phyloP scores from a whole-genome alignment of 352 stramenopile species.

The Aphanomyces astaci region DNA sequence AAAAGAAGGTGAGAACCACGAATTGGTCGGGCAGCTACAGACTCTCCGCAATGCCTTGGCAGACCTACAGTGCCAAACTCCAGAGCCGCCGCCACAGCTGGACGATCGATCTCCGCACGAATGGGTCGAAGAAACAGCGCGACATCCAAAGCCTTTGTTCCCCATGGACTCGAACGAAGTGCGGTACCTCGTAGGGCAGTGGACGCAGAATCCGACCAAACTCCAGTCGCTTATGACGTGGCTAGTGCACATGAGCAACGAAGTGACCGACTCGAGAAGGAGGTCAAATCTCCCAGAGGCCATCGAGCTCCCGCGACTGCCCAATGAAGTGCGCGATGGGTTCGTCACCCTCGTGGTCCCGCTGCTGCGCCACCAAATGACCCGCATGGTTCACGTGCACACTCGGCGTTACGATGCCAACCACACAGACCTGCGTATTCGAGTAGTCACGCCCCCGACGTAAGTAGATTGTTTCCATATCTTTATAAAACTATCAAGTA shows the following conservation, averaged over 20 bases:
- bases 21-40: not conserved
- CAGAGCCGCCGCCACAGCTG: not conserved
- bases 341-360: constrained; percentile 73
- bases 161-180: constrained; percentile 66
- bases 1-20: constrained; percentile 16
- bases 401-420: constrained; percentile 43
- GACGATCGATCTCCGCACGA: constrained; percentile 3
- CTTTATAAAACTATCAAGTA: no score
- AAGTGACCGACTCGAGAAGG: constrained; percentile 16
- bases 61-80: constrained; percentile 7
- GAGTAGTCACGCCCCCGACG: no score
- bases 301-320: constrained; percentile 58
- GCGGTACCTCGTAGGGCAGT: constrained; percentile 53
- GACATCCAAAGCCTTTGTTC: constrained; percentile 65
- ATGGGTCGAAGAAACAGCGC: constrained; percentile 59
- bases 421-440: constrained; percentile 63
- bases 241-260: constrained; percentile 28
- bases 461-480: no score
- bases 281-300: constrained; percentile 48
- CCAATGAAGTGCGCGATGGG: constrained; percentile 60
- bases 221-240: constrained; percentile 59
- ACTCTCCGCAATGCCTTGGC: constrained; percentile 1
- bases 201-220: constrained; percentile 61
- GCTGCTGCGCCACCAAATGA: constrained; percentile 61
- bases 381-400: constrained; percentile 54